Evolutionary conservation across 2,329 filamentous ascomycete genomes (phyloP).

Genomic region (Chrysoporthe puriensis): DNA sequence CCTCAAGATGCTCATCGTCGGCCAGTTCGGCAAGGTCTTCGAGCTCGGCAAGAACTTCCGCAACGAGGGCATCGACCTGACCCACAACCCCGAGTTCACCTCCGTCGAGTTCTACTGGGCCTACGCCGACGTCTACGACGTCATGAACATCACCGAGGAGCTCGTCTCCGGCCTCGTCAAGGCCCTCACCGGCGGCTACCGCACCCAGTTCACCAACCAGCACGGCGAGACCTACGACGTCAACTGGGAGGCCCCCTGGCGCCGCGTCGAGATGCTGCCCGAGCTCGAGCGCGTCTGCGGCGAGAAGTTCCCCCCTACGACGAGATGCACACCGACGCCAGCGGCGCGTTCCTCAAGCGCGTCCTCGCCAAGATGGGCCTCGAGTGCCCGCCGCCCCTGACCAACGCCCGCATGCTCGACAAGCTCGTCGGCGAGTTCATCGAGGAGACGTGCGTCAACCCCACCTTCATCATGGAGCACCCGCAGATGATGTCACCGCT

Average conservation of each 20-base stretch:
- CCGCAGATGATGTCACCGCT: slow-evolving; percentile 89
- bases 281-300: slow-evolving; percentile 86
- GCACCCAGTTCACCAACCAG: slow-evolving; percentile 85
- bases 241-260: slow-evolving; percentile 97
- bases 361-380: slow-evolving; percentile 89
- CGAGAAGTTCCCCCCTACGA: slow-evolving; percentile 93
- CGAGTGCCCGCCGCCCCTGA: slow-evolving; percentile 86
- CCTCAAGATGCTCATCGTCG: slow-evolving; percentile 94
- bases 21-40: slow-evolving; percentile 91
- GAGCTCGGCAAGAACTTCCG: slow-evolving; percentile 95
- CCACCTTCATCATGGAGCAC: slow-evolving; percentile 85
- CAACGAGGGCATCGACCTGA: slow-evolving; percentile 89
- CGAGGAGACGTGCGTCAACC: slow-evolving; percentile 91
- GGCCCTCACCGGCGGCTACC: slow-evolving; percentile 81
- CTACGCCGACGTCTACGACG: slow-evolving; percentile 87
- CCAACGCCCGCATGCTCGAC: slow-evolving; percentile 95
- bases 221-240: slow-evolving; percentile 84
- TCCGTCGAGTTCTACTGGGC: slow-evolving; percentile 98
- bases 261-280: slow-evolving; percentile 92
- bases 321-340: slow-evolving; percentile 86
- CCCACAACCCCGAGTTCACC: slow-evolving; percentile 98
- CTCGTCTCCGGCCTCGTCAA: slow-evolving; percentile 89
- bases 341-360: slow-evolving; percentile 82
- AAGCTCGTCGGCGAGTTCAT: slow-evolving; percentile 94
- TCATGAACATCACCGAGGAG: slow-evolving; percentile 91